phyloP scores from a whole-genome alignment of 257 asterid genomes.

The Henckelia pumila region DNA sequence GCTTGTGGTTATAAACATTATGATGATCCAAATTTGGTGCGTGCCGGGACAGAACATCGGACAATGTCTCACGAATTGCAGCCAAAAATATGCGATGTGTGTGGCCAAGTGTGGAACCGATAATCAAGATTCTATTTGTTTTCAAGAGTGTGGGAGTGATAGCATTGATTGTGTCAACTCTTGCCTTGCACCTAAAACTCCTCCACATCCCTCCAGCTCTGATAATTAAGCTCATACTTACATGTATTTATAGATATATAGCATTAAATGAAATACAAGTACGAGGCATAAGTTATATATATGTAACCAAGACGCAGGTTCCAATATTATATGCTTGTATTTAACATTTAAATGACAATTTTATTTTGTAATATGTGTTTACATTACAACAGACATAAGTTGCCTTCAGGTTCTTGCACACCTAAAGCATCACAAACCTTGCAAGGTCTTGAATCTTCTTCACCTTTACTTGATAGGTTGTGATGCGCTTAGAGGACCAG shows the following conservation, averaged over 20 bases:
- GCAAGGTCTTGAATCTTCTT: too few relatives aligned
- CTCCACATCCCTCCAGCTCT: neutral
- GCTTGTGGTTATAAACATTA: neutral
- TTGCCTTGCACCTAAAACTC: neutral
- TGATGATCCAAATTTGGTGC: neutral
- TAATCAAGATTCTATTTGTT: constrained; percentile 13
- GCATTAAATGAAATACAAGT: too few relatives aligned
- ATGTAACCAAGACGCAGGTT: too few relatives aligned
- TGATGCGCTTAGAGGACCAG: neutral
- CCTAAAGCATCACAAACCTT: too few relatives aligned
- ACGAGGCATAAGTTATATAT: neutral
- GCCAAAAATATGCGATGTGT: constrained; percentile 12
- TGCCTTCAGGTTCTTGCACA: neutral
- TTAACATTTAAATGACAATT: too few relatives aligned
- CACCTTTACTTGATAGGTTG: neutral
- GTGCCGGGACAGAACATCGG: neutral
- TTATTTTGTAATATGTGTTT: neutral
- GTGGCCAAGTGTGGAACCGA: neutral
- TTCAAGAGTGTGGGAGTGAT: constrained; percentile 14
- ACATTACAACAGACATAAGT: neutral
- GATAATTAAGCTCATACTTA: neutral
- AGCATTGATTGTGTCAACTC: constrained; percentile 14
- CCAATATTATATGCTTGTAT: too few relatives aligned
- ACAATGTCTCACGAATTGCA: constrained; percentile 9
- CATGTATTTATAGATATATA: neutral